Conservation (phyloP, 2,329 filamentous ascomycete genomes). For the Hymenoscyphus fructigenus region DNA sequence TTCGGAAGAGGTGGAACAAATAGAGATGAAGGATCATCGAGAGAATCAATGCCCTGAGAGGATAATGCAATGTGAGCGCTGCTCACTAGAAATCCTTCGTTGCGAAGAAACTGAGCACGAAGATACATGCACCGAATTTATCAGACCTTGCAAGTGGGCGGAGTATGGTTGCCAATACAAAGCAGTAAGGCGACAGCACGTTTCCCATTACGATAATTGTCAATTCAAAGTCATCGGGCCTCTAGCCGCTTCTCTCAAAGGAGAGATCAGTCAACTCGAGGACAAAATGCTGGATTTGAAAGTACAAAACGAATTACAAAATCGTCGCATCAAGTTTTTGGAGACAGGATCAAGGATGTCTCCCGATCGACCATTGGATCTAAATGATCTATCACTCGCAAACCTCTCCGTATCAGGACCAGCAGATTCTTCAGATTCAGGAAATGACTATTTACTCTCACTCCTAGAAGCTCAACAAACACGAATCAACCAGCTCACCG, state of each 20-base stretch:
- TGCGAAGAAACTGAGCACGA: conserved; percentile 36
- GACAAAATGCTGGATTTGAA: conserved; percentile 47
- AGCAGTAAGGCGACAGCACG: conserved; percentile 42
- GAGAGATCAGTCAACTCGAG: conserved; percentile 41
- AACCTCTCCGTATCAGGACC: conserved; percentile 27
- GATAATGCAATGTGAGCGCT: conserved; percentile 30
- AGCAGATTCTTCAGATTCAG: conserved; percentile 37
- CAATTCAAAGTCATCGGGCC: conserved; percentile 53
- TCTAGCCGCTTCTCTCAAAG: conserved; percentile 47
- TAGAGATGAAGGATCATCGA: conserved; percentile 48
- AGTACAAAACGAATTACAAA: conserved; percentile 42
- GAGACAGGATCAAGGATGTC: conserved; percentile 38
- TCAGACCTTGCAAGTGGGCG: conserved; percentile 47
- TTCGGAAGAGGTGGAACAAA: conserved; percentile 44
- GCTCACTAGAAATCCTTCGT: conserved; percentile 29
- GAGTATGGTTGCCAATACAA: conserved; percentile 49
- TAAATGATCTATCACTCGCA: conserved; percentile 30
- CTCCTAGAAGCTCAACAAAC: conserved; percentile 53
- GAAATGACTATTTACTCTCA: conserved; percentile 46
- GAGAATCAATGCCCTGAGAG: conserved; percentile 46
- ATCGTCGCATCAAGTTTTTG: conserved; percentile 44
- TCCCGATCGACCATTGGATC: conserved; percentile 26
- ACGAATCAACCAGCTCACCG: conserved; percentile 57
- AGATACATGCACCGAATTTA: conserved; percentile 46
- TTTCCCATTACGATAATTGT: conserved; percentile 49